Base-by-base conservation (phyloP, 179 eudicot species). In the Vitellaria paradoxa region DNA sequence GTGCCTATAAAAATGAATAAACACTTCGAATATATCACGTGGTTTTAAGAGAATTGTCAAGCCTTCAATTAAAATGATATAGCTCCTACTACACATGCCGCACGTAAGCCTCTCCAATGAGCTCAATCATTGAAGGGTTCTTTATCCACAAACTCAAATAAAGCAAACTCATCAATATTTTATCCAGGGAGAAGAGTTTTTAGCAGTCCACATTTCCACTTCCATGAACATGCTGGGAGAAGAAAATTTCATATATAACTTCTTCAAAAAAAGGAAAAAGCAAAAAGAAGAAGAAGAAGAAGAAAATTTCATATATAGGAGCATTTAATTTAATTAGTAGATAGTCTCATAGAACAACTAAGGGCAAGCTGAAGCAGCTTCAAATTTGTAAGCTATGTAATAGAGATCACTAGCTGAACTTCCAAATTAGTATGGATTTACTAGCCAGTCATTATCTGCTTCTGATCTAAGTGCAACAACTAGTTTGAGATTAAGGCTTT, bases 1-100 rank as follows among this genome's bases (percentile, higher is more conserved):
- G 81, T 65, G 99, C 98, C 99, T 94, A 87, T 69, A 50, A 76
- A 68, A 40, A 17, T 5, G 70, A 56, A 5, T 12, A 7, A 30
- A 69, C 73, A 73, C 11, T 3, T 2, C 3, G 21, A 64, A 30
- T 10, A 8, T 40, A 21, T 72, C n/a, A 5, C 17, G 26, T 21
- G 20, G 61, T 62, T 7, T 50, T 18, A 37, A 40, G 53, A 4
- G 62, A 78, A 70, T 26, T 24, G 23, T 17, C 49, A 26, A 64
- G 18, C 52, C 56, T 9, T 52, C 55, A 75, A 50, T 40, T 21
- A 30, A 30, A 50, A 3, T 23, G 65, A 18, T 1, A 15, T 26
- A 60, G 40, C 42, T 73, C 67, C 53, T 40, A 57, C 56, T 14
- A 21, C 65, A 73, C n/a, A 30, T 10, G 15, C 56, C 9, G 8